Conservation (phyloP, 306 rosid species). For the Oemleria cerasiformis region DNA sequence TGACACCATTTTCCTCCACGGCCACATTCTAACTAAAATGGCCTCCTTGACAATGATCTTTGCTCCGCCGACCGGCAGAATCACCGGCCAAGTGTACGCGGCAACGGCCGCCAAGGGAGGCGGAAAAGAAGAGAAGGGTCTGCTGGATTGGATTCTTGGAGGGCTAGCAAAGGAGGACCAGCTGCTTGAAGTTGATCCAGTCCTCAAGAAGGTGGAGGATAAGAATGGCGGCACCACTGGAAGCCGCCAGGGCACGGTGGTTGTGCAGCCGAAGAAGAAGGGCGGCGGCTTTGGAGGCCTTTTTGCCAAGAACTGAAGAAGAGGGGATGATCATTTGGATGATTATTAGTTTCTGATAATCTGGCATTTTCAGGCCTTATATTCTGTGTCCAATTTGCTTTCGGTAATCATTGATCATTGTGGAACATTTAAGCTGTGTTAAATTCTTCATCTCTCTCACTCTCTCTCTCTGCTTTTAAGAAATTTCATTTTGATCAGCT, state of each 20-base stretch:
- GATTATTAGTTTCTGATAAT: constrained; percentile 9
- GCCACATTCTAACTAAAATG: constrained; percentile 32
- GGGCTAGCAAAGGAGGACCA: constrained; percentile 73
- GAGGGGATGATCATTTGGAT: neutral
- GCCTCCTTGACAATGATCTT: constrained; percentile 69
- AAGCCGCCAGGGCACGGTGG: constrained; percentile 51
- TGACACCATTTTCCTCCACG: neutral
- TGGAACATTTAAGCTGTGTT: constrained; percentile 24
- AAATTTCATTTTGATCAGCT: constrained; percentile 21
- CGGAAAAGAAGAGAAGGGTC: constrained; percentile 63
- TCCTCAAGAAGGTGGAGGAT: constrained; percentile 76
- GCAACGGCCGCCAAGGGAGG: constrained; percentile 60
- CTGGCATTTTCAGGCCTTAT: constrained; percentile 2
- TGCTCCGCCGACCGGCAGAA: constrained; percentile 41
- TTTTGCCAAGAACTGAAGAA: constrained; percentile 48
- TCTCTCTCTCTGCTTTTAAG: constrained; percentile 15
- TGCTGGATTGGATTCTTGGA: constrained; percentile 69
- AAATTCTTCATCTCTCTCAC: constrained; percentile 9
- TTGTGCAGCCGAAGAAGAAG: constrained; percentile 69
- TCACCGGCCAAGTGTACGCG: constrained; percentile 44
- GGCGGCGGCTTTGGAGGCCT: constrained; percentile 78
- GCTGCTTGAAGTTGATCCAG: constrained; percentile 67
- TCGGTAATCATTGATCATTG: constrained; percentile 14
- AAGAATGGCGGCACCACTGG: constrained; percentile 35
- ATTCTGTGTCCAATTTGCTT: constrained; percentile 19